Evolutionary conservation across 176 grass and related monocot species (phyloP), one percentile per base, ranked within the genome.

Genomic region (Bromus sterilis): DNA sequence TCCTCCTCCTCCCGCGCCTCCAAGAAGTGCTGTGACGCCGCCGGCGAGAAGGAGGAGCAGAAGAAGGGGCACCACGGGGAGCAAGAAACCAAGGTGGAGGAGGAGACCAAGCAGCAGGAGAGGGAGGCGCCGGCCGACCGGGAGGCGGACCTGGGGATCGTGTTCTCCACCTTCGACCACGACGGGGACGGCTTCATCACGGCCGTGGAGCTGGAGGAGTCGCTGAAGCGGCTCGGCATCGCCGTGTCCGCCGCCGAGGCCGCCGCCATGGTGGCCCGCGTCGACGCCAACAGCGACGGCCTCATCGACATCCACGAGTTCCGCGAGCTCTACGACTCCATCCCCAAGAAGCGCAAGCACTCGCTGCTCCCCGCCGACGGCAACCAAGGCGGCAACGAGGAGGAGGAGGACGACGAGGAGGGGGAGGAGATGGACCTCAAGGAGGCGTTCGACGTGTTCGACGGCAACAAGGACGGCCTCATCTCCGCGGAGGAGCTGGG

Each of bases 171-270:
- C 71, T 97, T 97, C 56, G 94, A 97, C 88, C 89, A 80, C 78
- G 91, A 97, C 81, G 91, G 94, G 59, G 94, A 97, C 75, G 89
- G 94, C 3, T 97, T 91, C 87, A 94, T 97, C 94, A 94, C 91
- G 18, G 69, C 72, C 1, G 60, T 13, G 9, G 94, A 97, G 88
- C 89, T 97, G 35, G 89, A 94, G 85, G 91, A 90, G 46, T 94
- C 91, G 28, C 86, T 97, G 74, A 83, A 65, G 16, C 74, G 89
- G 81, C 75, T 97, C 15, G 87, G 91, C 26, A 75, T 97, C 82
- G 80, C 84, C 41, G 66, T 89, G 71, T 88, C 83, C 26, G 81
- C 31, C 51, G 82, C 78, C 21, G 91, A 92, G 82, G 82, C 76
- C 2, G 53, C 37, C 5, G 81, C 71, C 79, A 83, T 89, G 85